Base-by-base conservation (phyloP, 2,329 filamentous ascomycete genomes). In the Cercospora sp. region DNA sequence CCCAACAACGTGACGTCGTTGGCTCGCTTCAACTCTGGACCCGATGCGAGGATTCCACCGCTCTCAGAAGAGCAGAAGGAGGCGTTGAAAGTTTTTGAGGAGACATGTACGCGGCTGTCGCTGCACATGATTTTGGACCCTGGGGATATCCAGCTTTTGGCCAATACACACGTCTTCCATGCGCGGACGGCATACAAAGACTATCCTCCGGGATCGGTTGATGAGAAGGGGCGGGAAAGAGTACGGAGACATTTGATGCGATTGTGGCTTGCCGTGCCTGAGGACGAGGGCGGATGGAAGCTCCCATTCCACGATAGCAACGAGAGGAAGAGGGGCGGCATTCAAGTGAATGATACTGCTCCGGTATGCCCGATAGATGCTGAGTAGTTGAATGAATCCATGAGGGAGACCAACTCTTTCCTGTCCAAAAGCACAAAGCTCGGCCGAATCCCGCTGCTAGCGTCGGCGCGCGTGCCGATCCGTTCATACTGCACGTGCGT, bases 71-170 rank as follows among this genome's bases (percentile, higher is more conserved):
- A 85, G 67, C 93, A 96, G 80, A 73, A 85, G 63, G 87, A 88
- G 67, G 93, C 93, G 2, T 81, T 90, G 9, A 75, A 85, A 53
- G 83, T 94, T 4, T 84, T 94, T 5, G 93, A 96, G 77, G 87
- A 90, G 45, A 93, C 90, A 0, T 94, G 91, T 80, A 83, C 90
- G 74, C 82, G 87, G 8, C 83, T 93, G 60, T 85, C 90, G 3
- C 83, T 96, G 72, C 92, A 96, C 80, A 96, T 96, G 92, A 82
- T 95, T 48, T 85, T 96, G 9, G 91, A 94, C 73, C 87, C 94
- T 13, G 92, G 93, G 60, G 93, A 96, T 75, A 94, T 96, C 71
- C 93, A 96, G 80, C 94, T 96, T 79, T 76, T 96, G 64, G 88
- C 88, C 72, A 95, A 96, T 77, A 86, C 86, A 60, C 92, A 96